phyloP scores from a whole-genome alignment of 768 basidiomycete genomes.

The Lactarius psammicola region DNA sequence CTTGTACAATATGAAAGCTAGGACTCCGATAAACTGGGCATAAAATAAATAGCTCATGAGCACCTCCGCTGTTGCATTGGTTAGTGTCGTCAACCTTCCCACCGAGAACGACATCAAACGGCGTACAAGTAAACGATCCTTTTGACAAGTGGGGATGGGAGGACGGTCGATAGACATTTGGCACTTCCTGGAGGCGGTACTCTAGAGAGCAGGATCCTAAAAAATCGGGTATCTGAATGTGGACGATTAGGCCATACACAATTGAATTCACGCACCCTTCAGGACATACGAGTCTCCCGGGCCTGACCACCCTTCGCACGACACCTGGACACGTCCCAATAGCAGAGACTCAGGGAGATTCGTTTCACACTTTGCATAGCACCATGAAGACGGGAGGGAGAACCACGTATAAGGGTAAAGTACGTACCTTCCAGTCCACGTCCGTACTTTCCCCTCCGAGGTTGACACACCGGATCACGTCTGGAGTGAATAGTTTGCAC shows the following conservation, averaged over 20 bases:
- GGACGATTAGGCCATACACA: conserved; percentile 5
- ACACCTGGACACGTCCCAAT: conserved; percentile 82
- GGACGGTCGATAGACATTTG: conserved; percentile 36
- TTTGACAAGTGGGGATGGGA: neutral
- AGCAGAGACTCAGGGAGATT: conserved; percentile 81
- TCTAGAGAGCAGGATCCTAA: conserved; percentile 85
- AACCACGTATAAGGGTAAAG: neutral
- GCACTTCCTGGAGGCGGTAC: conserved; percentile 76
- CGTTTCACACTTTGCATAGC: conserved; percentile 68
- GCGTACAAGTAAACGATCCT: conserved; percentile 3
- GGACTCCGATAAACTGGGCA: conserved; percentile 37
- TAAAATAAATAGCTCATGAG: neutral
- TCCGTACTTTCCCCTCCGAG: conserved; percentile 74
- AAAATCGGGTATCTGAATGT: neutral
- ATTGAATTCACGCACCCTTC: conserved; percentile 54
- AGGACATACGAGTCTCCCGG: conserved; percentile 83
- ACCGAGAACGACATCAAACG: neutral
- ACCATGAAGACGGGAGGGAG: neutral
- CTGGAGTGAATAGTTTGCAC: conserved; percentile 75
- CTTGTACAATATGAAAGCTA: conserved; percentile 55
- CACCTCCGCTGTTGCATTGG: conserved; percentile 12
- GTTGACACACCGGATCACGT: conserved; percentile 81
- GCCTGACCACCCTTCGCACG: conserved; percentile 86
- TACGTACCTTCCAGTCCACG: conserved; percentile 85
- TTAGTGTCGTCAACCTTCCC: neutral